A percentile compares a stretch with the other conserved stretches of the same genome.
These are phyloP conservation scores for Aureobasidium lini DNA, from an alignment of 2,329 filamentous ascomycete genomes.

Conservation along the genomic window DNA sequence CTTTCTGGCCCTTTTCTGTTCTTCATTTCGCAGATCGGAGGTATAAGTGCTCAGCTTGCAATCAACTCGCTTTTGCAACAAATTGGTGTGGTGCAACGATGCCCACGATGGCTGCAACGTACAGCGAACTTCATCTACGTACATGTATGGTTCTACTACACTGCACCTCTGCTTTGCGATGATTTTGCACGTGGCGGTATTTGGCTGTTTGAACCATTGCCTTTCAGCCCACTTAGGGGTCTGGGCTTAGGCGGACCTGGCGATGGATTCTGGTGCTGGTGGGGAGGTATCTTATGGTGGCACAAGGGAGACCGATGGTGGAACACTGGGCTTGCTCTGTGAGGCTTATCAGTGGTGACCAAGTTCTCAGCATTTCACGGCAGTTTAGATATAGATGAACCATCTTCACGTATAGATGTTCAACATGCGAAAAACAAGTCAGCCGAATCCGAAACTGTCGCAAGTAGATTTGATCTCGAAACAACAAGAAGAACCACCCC, in stretches of 20 bases:
- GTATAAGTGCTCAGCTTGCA: slow-evolving; percentile 53
- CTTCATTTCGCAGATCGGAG: slow-evolving; percentile 63
- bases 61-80: slow-evolving; percentile 30
- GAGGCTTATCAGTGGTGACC: background rate
- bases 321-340: slow-evolving; percentile 46
- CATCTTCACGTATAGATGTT: background rate
- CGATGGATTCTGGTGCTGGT: slow-evolving; percentile 63
- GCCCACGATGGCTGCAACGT: slow-evolving; percentile 44
- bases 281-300: slow-evolving; percentile 48
- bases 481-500: background rate
- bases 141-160: slow-evolving; percentile 60
- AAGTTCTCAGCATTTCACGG: background rate
- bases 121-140: slow-evolving; percentile 56
- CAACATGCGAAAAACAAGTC: background rate
- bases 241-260: slow-evolving; percentile 55
- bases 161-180: slow-evolving; percentile 59
- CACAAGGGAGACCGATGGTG: slow-evolving; percentile 58
- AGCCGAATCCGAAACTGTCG: slow-evolving; percentile 1
- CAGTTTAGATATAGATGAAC: background rate
- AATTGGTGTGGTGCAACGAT: slow-evolving; percentile 25
- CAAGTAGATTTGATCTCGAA: slow-evolving; percentile 11
- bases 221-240: slow-evolving; percentile 61
- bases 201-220: slow-evolving; percentile 78
- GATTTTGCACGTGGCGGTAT: slow-evolving; percentile 68
- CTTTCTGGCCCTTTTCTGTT: slow-evolving; percentile 52